Evolutionary conservation across 1,284 basidiomycete species (phyloP).

Genomic region (Boletus sp.): DNA sequence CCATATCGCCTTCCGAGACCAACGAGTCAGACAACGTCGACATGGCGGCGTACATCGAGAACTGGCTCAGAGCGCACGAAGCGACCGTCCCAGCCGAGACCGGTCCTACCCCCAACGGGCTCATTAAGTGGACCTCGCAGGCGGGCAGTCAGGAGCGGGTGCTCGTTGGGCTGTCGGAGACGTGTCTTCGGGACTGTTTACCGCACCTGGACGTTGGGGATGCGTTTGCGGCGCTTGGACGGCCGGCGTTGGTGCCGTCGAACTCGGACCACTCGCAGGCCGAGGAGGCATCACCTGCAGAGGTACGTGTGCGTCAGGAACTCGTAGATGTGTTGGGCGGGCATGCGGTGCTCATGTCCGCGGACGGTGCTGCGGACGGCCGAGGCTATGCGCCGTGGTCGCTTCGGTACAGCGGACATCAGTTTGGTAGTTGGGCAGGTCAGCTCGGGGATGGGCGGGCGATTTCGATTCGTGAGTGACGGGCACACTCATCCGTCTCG

Average conservation of each 20-base stretch:
- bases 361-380: conserved; percentile 38
- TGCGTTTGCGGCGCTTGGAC: conserved; percentile 59
- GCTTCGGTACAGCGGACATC: conserved; percentile 84
- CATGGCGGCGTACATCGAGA: conserved; percentile 63
- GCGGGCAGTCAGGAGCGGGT: conserved; percentile 56
- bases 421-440: conserved; percentile 94
- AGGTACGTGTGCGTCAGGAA: conserved; percentile 54
- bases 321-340: conserved; percentile 81
- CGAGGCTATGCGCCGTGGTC: conserved; percentile 81
- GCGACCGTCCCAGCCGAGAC: conserved; percentile 37
- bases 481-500: neutral
- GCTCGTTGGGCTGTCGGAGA: conserved; percentile 69
- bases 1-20: conserved; percentile 41
- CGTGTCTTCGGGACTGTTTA: conserved; percentile 69
- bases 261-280: conserved; percentile 27
- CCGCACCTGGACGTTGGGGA: conserved; percentile 89
- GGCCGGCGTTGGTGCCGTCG: conserved; percentile 43
- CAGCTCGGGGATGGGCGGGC: conserved; percentile 96
- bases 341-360: conserved; percentile 65
- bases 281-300: conserved; percentile 30
- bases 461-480: conserved; percentile 70
- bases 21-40: conserved; percentile 43
- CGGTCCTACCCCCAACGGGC: conserved; percentile 18
- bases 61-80: conserved; percentile 66
- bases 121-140: conserved; percentile 45